Evolutionary conservation across 2,329 filamentous ascomycete genomes (phyloP).

Genomic region (Penicillium nordicum): DNA sequence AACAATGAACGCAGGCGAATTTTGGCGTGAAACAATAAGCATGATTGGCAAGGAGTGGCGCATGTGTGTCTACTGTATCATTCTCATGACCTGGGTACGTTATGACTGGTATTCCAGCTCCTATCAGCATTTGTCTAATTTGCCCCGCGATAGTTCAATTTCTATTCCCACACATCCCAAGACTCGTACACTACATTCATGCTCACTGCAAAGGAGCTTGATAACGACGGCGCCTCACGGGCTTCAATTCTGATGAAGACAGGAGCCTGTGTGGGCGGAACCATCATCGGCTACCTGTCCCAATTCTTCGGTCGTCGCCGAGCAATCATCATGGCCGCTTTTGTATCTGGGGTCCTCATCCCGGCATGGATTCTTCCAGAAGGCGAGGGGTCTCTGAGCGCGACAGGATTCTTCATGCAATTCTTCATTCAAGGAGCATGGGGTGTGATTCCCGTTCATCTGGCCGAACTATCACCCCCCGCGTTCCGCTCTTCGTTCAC

Average conservation of each 20-base stretch:
- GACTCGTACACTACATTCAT: conserved; percentile 82
- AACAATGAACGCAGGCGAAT: conserved; percentile 45
- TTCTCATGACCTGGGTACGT: conserved; percentile 67
- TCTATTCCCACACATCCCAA: conserved; percentile 74
- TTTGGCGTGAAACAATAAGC: conserved; percentile 65
- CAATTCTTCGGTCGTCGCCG: conserved; percentile 70
- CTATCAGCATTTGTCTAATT: background rate
- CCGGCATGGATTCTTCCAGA: conserved; percentile 65
- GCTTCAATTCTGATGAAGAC: conserved; percentile 79
- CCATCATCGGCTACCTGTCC: conserved; percentile 61
- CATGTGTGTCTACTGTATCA: conserved; percentile 71
- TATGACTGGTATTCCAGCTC: too few relatives aligned
- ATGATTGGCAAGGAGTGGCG: conserved; percentile 72
- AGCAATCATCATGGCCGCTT: conserved; percentile 54
- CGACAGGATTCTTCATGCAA: conserved; percentile 47
- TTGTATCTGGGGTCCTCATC: conserved; percentile 66
- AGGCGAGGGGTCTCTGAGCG: conserved; percentile 29
- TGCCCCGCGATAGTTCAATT: conserved; percentile 51
- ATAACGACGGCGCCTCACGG: conserved; percentile 62
- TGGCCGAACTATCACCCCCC: conserved; percentile 72
- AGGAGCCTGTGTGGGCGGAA: conserved; percentile 63
- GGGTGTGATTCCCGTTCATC: conserved; percentile 68
- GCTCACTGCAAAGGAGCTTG: conserved; percentile 66
- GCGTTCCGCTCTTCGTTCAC: conserved; percentile 66
- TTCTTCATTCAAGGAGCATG: conserved; percentile 69